phyloP scores from a whole-genome alignment of 2,329 filamentous ascomycete genomes.

The Exophiala bonariae region DNA sequence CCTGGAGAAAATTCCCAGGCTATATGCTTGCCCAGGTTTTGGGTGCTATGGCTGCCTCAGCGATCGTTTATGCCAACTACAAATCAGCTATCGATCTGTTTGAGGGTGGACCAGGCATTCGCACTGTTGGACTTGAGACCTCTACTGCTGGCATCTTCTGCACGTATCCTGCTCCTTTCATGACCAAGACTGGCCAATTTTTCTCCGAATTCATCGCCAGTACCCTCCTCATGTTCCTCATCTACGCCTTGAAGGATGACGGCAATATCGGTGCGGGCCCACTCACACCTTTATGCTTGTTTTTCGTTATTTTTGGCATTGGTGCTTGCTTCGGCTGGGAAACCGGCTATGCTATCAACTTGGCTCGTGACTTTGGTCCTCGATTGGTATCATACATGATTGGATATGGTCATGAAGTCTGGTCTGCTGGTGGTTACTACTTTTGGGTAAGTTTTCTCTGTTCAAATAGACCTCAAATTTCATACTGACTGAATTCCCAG shows the following conservation, averaged over 20 bases:
- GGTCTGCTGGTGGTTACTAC: slow-evolving; percentile 67
- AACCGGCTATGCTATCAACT: slow-evolving; percentile 74
- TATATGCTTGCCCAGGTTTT: slow-evolving; percentile 67
- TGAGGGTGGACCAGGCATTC: slow-evolving; percentile 58
- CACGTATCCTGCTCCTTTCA: slow-evolving; percentile 64
- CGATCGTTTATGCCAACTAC: slow-evolving; percentile 64
- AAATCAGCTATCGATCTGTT: slow-evolving; percentile 63
- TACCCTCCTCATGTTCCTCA: slow-evolving; percentile 68
- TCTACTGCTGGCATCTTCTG: slow-evolving; percentile 71
- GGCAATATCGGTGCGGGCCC: slow-evolving; percentile 54
- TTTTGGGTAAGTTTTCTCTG: slow-evolving; percentile 59
- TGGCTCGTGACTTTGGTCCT: slow-evolving; percentile 71
- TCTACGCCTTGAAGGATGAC: slow-evolving; percentile 64
- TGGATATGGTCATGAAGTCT: slow-evolving; percentile 68
- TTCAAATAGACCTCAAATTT: background rate
- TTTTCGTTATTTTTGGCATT: slow-evolving; percentile 73
- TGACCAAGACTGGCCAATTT: slow-evolving; percentile 67
- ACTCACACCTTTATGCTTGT: slow-evolving; percentile 61
- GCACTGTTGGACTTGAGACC: slow-evolving; percentile 61
- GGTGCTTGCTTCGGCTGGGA: slow-evolving; percentile 74
- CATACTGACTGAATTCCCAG: slow-evolving; percentile 39
- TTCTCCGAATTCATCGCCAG: slow-evolving; percentile 72
- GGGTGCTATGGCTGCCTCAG: slow-evolving; percentile 64
- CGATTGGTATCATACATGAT: slow-evolving; percentile 66
- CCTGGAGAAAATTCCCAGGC: slow-evolving; percentile 69